Evolutionary conservation across 75 land plant genomes (phyloP).

Genomic region (Cryptomeria japonica): DNA sequence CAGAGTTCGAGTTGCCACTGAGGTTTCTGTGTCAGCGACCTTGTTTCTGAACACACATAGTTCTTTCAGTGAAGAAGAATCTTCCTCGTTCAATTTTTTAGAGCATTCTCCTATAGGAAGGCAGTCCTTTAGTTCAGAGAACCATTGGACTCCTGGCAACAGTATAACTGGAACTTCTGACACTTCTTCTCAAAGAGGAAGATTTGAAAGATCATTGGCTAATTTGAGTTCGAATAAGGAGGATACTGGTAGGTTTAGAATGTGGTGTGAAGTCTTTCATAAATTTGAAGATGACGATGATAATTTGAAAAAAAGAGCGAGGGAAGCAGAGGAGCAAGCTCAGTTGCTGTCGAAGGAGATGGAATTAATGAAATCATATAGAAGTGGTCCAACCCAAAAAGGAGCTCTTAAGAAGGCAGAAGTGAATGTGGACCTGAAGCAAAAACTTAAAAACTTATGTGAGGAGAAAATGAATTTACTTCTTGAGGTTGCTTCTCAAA

Average conservation of each 20-base stretch:
- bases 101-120: neutral
- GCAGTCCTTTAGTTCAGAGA: neutral
- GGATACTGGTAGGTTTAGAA: neutral
- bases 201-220: neutral
- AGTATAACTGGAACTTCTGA: neutral
- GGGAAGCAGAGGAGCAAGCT: conserved; percentile 49
- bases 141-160: neutral
- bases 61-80: conserved; percentile 12
- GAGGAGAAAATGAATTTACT: conserved; percentile 62
- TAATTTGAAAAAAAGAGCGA: conserved; percentile 23
- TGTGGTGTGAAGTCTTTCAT: neutral
- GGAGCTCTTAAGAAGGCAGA: conserved; percentile 11
- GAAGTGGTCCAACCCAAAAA: neutral
- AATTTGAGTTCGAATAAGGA: neutral
- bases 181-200: neutral
- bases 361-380: conserved; percentile 26
- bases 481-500: conserved; percentile 51
- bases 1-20: neutral
- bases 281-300: conserved; percentile 25
- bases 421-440: conserved; percentile 30
- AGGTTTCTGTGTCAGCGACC: conserved; percentile 11
- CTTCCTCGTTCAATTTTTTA: neutral
- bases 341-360: conserved; percentile 29
- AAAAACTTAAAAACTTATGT: conserved; percentile 31
- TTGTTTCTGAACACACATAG: neutral